These are phyloP conservation scores for Echeveria elegans DNA, from an alignment of 164 flowering plant genomes.

Conservation along the genomic window DNA sequence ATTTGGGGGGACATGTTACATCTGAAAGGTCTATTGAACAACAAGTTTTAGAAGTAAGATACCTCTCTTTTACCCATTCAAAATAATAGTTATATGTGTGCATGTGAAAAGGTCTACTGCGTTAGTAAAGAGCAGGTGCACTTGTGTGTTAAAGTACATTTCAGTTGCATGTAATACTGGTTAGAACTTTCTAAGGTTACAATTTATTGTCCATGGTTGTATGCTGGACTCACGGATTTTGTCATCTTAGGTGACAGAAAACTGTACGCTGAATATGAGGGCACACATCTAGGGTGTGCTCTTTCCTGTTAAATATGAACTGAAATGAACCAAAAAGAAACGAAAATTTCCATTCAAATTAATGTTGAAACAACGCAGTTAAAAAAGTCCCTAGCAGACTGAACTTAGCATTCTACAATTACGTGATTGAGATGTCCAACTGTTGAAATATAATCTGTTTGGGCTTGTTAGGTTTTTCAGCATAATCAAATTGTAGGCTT, in stretches of 20 bases:
- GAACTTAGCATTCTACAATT: no score
- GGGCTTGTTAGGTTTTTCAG: neutral
- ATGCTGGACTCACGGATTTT: neutral
- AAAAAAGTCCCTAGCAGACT: neutral
- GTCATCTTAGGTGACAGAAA: neutral
- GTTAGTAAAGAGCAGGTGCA: neutral
- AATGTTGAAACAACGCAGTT: no score
- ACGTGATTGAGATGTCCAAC: neutral
- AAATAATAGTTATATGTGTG: neutral
- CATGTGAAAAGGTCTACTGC: neutral
- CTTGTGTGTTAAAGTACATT: neutral
- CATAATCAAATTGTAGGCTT: neutral
- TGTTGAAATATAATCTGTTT: neutral
- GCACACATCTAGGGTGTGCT: neutral
- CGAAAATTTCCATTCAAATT: neutral
- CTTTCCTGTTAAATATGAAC: neutral
- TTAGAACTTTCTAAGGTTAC: neutral
- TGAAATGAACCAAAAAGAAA: neutral
- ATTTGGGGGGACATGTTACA: conserved; percentile 55
- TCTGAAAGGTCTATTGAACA: conserved; percentile 74
- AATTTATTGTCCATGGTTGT: no score
- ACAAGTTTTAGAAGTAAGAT: conserved; percentile 76
- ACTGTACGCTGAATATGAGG: no score
- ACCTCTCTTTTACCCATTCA: conserved; percentile 9
- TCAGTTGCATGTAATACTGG: neutral